Percentiles rank a stretch among this genome's conserved stretches.
Conservation (phyloP, 2,329 filamentous ascomycete species). For the Monilinia vaccinii-corymbosi region DNA sequence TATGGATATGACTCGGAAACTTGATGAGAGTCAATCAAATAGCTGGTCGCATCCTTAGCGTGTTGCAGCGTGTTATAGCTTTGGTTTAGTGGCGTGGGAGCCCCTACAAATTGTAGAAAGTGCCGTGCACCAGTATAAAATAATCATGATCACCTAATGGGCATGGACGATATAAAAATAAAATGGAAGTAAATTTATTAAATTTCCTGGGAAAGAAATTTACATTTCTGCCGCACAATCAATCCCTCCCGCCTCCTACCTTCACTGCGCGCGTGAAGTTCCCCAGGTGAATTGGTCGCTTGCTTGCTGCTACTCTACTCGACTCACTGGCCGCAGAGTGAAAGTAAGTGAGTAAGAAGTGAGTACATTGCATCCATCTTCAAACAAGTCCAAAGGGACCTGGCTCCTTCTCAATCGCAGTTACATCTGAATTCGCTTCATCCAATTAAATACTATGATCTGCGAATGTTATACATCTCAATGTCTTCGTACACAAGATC, state of each 20-base stretch:
- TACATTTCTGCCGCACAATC: neutral
- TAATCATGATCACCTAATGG: no score
- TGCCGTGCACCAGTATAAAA: no score
- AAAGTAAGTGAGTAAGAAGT: no score
- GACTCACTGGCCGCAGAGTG: no score
- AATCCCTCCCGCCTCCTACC: neutral
- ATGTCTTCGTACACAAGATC: slow-evolving; percentile 10
- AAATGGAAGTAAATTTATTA: no score
- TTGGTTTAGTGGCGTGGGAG: no score
- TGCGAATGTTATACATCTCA: neutral
- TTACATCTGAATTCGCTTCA: neutral
- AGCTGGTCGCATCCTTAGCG: no score
- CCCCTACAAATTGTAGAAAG: no score
- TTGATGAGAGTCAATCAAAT: no score
- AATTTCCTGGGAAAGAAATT: neutral
- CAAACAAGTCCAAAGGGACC: neutral
- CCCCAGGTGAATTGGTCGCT: slow-evolving; percentile 7
- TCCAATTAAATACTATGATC: slow-evolving; percentile 7
- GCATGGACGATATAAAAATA: no score
- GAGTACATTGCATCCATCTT: neutral
- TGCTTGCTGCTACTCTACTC: neutral
- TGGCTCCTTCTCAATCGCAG: neutral
- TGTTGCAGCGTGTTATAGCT: no score
- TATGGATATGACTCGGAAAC: no score
- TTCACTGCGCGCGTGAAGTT: slow-evolving; percentile 7